Conservation (phyloP, 108 stramenopile genomes). For the Poteriospumella lacustris region DNA sequence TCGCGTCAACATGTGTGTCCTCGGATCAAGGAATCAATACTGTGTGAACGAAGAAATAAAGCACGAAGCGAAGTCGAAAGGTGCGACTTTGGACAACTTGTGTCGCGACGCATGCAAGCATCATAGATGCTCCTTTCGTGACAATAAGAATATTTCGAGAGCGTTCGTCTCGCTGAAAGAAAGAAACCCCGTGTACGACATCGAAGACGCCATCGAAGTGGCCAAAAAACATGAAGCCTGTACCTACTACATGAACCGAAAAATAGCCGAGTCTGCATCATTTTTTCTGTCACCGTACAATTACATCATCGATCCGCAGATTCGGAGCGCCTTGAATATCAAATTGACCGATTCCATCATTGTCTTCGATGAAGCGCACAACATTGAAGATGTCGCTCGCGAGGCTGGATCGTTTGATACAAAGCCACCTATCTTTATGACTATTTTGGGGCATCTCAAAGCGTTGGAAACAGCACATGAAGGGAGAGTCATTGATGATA, state of each 20-base stretch:
- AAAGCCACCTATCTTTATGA: neutral
- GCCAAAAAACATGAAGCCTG: conserved; percentile 9
- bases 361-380: conserved; percentile 29
- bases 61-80: neutral
- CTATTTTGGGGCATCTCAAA: no score
- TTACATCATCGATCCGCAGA: conserved; percentile 6
- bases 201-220: conserved; percentile 10
- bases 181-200: neutral
- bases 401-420: neutral
- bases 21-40: conserved; percentile 7
- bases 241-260: conserved; percentile 3
- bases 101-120: neutral
- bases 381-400: conserved; percentile 20
- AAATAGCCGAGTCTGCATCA: neutral
- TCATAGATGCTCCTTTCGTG: neutral
- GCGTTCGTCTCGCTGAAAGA: neutral
- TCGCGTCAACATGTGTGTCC: neutral
- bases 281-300: conserved; percentile 13
- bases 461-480: no score
- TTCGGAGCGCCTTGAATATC: neutral
- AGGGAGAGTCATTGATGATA: no score
- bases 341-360: conserved; percentile 4
- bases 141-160: neutral
- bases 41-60: conserved; percentile 17
- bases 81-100: neutral